Percentiles rank a stretch among this genome's conserved stretches.
Evolutionary conservation across 2,329 filamentous ascomycete species (phyloP).

Genomic region (Ophioceras dolichostomum): DNA sequence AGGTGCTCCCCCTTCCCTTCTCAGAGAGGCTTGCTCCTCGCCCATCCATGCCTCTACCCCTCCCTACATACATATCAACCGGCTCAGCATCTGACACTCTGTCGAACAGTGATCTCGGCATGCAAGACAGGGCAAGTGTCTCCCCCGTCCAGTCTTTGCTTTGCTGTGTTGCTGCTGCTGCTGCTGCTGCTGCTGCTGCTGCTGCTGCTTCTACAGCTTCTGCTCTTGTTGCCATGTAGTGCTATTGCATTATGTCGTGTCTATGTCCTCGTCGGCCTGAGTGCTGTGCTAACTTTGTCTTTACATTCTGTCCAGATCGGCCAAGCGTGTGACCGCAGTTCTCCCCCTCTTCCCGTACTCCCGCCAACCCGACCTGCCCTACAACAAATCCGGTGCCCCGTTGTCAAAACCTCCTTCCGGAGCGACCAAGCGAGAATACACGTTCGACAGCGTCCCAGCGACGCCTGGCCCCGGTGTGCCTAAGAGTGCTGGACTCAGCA

Average conservation of each 20-base stretch:
- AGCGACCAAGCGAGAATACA: slow-evolving; percentile 47
- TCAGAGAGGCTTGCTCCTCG: not conserved
- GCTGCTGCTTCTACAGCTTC: too few species aligned
- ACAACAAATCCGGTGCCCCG: slow-evolving; percentile 89
- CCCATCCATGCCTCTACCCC: not conserved
- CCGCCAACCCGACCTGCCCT: slow-evolving; percentile 88
- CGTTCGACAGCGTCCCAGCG: slow-evolving; percentile 83
- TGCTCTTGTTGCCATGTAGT: too few species aligned
- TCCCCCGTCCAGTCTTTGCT: not conserved
- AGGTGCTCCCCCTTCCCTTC: slow-evolving; percentile 3
- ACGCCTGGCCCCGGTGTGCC: slow-evolving; percentile 65
- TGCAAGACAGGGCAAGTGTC: slow-evolving; percentile 51
- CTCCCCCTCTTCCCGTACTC: slow-evolving; percentile 95
- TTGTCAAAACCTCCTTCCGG: slow-evolving; percentile 45
- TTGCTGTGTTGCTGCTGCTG: too few species aligned
- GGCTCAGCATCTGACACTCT: slow-evolving; percentile 2
- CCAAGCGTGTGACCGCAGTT: slow-evolving; percentile 84
- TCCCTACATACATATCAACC: too few species aligned
- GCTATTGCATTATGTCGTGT: too few species aligned
- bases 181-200: too few species aligned
- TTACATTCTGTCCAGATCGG: slow-evolving; percentile 48
- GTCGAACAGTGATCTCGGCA: slow-evolving; percentile 62
- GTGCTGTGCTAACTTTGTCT: too few species aligned
- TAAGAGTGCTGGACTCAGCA: slow-evolving; percentile 53
- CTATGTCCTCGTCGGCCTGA: too few species aligned